Percentiles rank a stretch among this genome's conserved stretches.
Evolutionary conservation across 73 alveolate genomes (phyloP).

Genomic region (Tetrahymena malaccensis): DNA sequence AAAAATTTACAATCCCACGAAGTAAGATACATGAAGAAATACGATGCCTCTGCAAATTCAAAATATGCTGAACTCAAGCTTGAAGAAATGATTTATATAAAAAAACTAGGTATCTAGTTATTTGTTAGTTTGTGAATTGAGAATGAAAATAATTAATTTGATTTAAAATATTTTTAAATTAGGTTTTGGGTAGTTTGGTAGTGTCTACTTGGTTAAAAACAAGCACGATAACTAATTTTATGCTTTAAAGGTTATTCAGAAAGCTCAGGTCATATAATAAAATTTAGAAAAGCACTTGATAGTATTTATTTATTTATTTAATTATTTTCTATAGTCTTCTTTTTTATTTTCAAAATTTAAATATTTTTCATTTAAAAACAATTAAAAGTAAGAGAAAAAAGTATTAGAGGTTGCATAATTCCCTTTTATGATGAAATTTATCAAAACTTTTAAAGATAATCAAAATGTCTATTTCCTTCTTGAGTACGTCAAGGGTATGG

Average conservation of each 20-base stretch:
- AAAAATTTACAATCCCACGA: conserved; percentile 35
- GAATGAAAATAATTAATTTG: too few species aligned
- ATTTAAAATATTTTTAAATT: neutral
- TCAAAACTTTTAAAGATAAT: conserved; percentile 40
- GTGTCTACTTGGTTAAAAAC: conserved; percentile 52
- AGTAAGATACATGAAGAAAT: conserved; percentile 13
- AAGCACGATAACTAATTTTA: conserved; percentile 32
- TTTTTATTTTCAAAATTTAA: neutral
- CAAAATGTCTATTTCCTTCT: conserved; percentile 36
- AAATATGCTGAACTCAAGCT: conserved; percentile 16
- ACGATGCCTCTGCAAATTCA: conserved; percentile 30
- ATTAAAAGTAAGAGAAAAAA: conserved; percentile 30
- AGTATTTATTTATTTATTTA: neutral
- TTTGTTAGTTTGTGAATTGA: too few species aligned
- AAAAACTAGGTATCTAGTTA: conserved; percentile 18
- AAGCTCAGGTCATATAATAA: conserved; percentile 33
- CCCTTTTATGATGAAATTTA: conserved; percentile 50
- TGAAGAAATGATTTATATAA: conserved; percentile 42
- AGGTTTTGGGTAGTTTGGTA: conserved; percentile 71
- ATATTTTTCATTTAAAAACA: neutral
- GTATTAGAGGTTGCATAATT: conserved; percentile 26
- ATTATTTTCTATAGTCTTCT: neutral
- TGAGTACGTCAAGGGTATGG: conserved; percentile 52
- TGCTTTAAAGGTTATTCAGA: conserved; percentile 57
- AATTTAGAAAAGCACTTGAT: conserved; percentile 45